phyloP scores from a whole-genome alignment of 345 rosid genomes.

The Dovyalis caffra region DNA sequence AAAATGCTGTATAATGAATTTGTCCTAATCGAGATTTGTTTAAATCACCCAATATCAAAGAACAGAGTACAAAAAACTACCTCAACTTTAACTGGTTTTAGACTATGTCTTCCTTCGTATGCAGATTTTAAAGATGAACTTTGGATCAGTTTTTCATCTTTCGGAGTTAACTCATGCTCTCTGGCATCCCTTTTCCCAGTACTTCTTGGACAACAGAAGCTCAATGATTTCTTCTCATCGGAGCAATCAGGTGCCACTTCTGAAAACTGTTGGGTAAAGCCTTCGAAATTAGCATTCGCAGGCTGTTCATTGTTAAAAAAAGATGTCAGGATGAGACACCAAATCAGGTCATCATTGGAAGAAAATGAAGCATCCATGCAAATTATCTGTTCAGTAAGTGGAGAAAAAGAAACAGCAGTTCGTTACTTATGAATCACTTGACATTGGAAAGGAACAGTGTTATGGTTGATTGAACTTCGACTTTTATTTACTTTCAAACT shows the following conservation, averaged over 20 bases:
- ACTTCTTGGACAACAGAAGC: slow-evolving; percentile 5
- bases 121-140: slow-evolving; percentile 21
- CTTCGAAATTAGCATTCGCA: slow-evolving; percentile 7
- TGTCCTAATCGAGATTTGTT: not conserved
- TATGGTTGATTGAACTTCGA: not conserved
- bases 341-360: not conserved
- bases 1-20: not conserved
- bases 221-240: slow-evolving; percentile 14
- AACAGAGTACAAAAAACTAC: slow-evolving; percentile 7
- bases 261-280: slow-evolving; percentile 4
- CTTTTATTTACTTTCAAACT: not conserved
- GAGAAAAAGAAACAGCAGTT: not conserved
- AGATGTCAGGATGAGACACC: slow-evolving; percentile 14
- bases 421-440: not conserved
- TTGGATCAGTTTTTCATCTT: slow-evolving; percentile 12
- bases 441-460: not conserved
- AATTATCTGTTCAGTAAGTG: not conserved
- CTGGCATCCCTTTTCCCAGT: slow-evolving; percentile 12
- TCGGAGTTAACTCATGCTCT: slow-evolving; percentile 12
- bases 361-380: not conserved
- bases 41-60: not conserved
- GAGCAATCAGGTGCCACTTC: slow-evolving; percentile 21
- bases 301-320: slow-evolving; percentile 26
- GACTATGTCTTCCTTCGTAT: slow-evolving; percentile 11
- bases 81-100: slow-evolving; percentile 18